These are phyloP conservation scores for Pelargonium fulgidum DNA, from an alignment of 441 rosid genomes.

Conservation along the genomic window DNA sequence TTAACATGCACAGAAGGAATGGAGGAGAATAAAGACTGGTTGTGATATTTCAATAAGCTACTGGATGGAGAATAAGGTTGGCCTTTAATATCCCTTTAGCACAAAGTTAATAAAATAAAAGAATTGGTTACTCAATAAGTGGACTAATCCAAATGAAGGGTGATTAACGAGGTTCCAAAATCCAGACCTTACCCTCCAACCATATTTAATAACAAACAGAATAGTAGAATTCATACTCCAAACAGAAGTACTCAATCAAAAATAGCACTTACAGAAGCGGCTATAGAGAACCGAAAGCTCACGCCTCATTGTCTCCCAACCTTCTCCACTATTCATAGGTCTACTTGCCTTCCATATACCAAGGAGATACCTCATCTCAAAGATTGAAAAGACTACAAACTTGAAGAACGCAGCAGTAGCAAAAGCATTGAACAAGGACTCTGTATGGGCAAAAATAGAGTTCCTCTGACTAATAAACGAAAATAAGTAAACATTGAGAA, in stretches of 20 bases:
- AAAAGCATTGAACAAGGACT: conserved; percentile 93
- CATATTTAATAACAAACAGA: too few species aligned
- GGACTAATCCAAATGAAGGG: neutral
- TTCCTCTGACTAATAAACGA: conserved; percentile 18
- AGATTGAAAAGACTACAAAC: conserved; percentile 92
- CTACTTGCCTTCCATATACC: conserved; percentile 97
- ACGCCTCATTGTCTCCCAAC: conserved; percentile 96
- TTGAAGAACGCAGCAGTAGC: conserved; percentile 99
- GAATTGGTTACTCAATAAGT: neutral
- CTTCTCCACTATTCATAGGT: conserved; percentile 83
- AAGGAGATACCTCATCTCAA: conserved; percentile 98
- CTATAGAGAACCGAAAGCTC: conserved; percentile 89
- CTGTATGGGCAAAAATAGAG: conserved; percentile 38
- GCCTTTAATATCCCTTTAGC: too few species aligned
- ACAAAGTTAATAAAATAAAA: too few species aligned
- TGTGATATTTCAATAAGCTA: too few species aligned
- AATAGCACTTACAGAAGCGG: conserved; percentile 76
- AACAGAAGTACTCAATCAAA: neutral
- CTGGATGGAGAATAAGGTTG: too few species aligned
- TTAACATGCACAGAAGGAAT: too few species aligned
- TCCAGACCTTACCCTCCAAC: too few species aligned
- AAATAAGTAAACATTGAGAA: conserved; percentile 10
- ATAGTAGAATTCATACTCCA: neutral
- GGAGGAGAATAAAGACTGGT: too few species aligned
- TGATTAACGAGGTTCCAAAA: too few species aligned